Evolutionary conservation across 768 basidiomycete species (phyloP).

Genomic region (Lentinula boryana): DNA sequence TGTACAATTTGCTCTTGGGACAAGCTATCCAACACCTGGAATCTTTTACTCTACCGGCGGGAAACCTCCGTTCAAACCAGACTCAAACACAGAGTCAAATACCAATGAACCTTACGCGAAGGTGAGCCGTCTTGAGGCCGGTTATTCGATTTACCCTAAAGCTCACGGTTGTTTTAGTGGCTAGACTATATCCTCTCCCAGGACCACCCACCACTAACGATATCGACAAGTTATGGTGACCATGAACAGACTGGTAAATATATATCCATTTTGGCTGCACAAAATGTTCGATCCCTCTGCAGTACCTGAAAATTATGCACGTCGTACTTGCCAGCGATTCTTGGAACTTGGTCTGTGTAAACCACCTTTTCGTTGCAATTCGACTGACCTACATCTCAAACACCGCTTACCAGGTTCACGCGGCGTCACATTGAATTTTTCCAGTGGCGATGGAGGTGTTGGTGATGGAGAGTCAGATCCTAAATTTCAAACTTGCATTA

Average conservation of each 20-base stretch:
- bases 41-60: conserved; percentile 7
- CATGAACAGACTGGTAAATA: conserved; percentile 45
- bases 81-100: not conserved
- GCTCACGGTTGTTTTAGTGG: conserved; percentile 31
- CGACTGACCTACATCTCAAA: not conserved
- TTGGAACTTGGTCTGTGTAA: conserved; percentile 32
- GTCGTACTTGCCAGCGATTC: conserved; percentile 39
- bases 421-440: conserved; percentile 43
- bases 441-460: conserved; percentile 52
- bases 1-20: conserved; percentile 59
- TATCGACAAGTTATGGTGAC: conserved; percentile 51
- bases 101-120: conserved; percentile 7
- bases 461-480: conserved; percentile 41
- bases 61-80: conserved; percentile 6
- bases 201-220: conserved; percentile 34
- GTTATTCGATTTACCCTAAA: not conserved
- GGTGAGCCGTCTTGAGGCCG: not conserved
- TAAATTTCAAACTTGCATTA: conserved; percentile 31
- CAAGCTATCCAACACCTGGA: conserved; percentile 52
- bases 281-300: not conserved
- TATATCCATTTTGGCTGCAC: not conserved
- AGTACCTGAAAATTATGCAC: conserved; percentile 43
- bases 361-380: not conserved
- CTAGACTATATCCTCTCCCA: conserved; percentile 37
- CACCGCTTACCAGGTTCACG: conserved; percentile 31